Percentiles rank a stretch among this genome's conserved stretches.
These are phyloP conservation scores for Mytilinidion resinicola DNA, from an alignment of 495 filamentous ascomycete species.

Conservation along the genomic window DNA sequence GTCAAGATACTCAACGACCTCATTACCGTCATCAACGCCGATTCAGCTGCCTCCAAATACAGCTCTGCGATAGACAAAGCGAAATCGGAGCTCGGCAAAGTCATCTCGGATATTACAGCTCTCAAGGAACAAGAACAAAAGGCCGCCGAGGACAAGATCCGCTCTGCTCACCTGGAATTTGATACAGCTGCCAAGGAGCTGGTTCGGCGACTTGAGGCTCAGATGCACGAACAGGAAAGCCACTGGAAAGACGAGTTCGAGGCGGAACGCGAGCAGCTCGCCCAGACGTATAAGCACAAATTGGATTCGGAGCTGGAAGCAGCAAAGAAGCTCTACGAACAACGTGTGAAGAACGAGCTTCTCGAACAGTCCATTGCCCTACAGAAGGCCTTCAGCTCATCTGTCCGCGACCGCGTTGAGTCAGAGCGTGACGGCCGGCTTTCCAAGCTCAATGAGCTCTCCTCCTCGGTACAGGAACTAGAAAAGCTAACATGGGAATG, in stretches of 20 bases:
- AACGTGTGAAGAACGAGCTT: constrained; percentile 74
- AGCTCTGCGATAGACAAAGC: constrained; percentile 68
- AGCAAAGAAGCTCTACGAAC: constrained; percentile 66
- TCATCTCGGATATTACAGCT: constrained; percentile 64
- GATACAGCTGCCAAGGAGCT: constrained; percentile 74
- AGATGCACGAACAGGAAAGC: constrained; percentile 66
- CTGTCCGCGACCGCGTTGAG: constrained; percentile 79
- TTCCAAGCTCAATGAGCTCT: constrained; percentile 74
- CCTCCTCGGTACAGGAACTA: constrained; percentile 66
- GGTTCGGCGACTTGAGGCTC: constrained; percentile 60
- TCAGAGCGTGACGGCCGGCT: constrained; percentile 81
- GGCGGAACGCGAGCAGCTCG: constrained; percentile 71
- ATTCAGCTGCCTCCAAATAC: constrained; percentile 67
- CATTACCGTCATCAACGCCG: constrained; percentile 84
- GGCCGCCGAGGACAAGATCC: constrained; percentile 71
- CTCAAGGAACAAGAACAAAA: constrained; percentile 61
- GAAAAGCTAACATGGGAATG: constrained; percentile 78
- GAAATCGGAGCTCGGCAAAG: constrained; percentile 71
- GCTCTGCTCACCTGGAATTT: constrained; percentile 64
- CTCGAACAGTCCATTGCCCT: constrained; percentile 85
- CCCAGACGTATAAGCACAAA: constrained; percentile 68
- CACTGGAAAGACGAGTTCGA: constrained; percentile 86
- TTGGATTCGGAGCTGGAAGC: constrained; percentile 68
- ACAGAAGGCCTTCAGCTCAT: constrained; percentile 70
- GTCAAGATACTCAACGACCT: constrained; percentile 93